phyloP scores from a whole-genome alignment of 306 rosid genomes.

The Delonix regia region DNA sequence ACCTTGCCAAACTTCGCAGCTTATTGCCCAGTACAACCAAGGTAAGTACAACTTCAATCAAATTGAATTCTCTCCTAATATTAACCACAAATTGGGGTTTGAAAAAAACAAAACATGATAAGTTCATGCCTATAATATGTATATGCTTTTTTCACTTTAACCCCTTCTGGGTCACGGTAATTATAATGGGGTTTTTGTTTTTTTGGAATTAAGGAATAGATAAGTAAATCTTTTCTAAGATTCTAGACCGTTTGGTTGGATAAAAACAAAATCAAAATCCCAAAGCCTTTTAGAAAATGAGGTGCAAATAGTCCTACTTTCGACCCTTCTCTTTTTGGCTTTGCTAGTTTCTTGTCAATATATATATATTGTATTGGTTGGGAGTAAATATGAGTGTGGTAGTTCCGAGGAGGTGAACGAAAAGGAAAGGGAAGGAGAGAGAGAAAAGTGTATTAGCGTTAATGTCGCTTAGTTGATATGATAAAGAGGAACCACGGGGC shows the following conservation, averaged over 20 bases:
- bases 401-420: conserved; percentile 65
- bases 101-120: background rate
- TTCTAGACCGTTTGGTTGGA: conserved; percentile 40
- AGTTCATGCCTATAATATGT: background rate
- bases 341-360: conserved; percentile 26
- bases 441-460: conserved; percentile 48
- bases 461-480: conserved; percentile 75
- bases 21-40: conserved; percentile 93
- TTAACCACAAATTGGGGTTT: background rate
- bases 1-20: conserved; percentile 87
- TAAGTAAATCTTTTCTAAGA: conserved; percentile 42
- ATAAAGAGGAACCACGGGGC: conserved; percentile 79
- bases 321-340: conserved; percentile 29
- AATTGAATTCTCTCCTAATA: background rate
- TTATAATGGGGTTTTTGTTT: background rate
- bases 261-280: conserved; percentile 36
- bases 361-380: background rate
- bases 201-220: background rate
- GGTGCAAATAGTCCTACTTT: conserved; percentile 41
- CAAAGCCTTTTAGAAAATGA: conserved; percentile 40
- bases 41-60: conserved; percentile 53
- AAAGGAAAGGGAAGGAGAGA: conserved; percentile 25
- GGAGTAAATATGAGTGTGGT: conserved; percentile 49
- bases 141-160: background rate
- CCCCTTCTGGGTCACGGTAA: background rate